Evolutionary conservation across 1,284 basidiomycete species (phyloP).

Genomic region (Ganoderma multipileum): DNA sequence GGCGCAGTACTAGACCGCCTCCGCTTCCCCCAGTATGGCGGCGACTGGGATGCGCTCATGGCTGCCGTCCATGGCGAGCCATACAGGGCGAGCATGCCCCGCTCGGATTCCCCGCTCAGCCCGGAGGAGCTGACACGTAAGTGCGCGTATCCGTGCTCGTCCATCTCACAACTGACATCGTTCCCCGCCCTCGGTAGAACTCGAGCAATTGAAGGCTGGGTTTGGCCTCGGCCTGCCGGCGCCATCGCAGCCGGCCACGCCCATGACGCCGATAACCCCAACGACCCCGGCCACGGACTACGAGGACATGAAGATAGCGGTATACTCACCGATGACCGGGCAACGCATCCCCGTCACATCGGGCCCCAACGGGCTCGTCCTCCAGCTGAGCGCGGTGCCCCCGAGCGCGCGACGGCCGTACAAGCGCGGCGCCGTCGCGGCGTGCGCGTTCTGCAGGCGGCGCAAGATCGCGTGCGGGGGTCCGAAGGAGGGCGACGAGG

Average conservation of each 20-base stretch:
- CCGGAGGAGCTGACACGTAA: constrained; percentile 18
- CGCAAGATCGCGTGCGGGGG: constrained; percentile 52
- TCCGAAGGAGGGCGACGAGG: constrained; percentile 38
- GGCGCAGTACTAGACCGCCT: constrained; percentile 22
- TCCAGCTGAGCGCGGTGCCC: constrained; percentile 1
- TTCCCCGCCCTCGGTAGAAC: neutral
- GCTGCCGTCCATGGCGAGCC: constrained; percentile 2
- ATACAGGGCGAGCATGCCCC: constrained; percentile 9
- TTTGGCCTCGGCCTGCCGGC: constrained; percentile 8
- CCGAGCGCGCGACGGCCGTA: constrained; percentile 8
- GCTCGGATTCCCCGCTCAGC: constrained; percentile 17
- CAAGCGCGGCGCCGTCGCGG: constrained; percentile 29
- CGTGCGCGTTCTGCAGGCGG: constrained; percentile 49
- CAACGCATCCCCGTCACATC: constrained; percentile 20
- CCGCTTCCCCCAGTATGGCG: constrained; percentile 17
- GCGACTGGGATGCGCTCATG: constrained; percentile 17
- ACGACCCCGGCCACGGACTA: constrained; percentile 6
- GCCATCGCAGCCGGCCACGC: neutral
- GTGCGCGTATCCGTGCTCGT: neutral
- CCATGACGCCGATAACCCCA: neutral
- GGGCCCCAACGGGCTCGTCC: constrained; percentile 11
- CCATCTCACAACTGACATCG: constrained; percentile 2
- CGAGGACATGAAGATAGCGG: neutral
- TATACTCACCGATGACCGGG: constrained; percentile 32
- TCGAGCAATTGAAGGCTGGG: constrained; percentile 9